Conservation (phyloP, 495 filamentous ascomycete genomes). For the Podospora pseudopauciseta region DNA sequence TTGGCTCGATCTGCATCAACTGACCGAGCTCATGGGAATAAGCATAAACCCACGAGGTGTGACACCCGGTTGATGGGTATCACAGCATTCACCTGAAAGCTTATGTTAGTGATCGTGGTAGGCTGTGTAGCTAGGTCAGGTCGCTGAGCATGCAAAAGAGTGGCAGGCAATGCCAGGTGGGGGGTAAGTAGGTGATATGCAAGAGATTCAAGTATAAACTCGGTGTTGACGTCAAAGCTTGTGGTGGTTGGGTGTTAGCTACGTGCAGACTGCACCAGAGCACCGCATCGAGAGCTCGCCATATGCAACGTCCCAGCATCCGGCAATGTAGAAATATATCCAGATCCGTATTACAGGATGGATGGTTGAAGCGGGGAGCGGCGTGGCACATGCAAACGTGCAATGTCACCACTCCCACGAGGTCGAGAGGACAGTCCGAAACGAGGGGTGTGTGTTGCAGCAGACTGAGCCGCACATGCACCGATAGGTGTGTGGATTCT, state of each 20-base stretch:
- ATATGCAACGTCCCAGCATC: not conserved
- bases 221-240: no score
- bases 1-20: no score
- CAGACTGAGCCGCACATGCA: not conserved
- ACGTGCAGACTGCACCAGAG: not conserved
- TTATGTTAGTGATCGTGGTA: no score
- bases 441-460: not conserved
- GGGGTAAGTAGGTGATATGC: no score
- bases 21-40: no score
- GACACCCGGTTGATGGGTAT: no score
- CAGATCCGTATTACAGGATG: not conserved
- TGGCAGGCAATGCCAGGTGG: not conserved
- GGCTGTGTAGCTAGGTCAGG: no score
- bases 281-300: not conserved
- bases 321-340: not conserved
- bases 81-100: no score
- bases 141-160: no score
- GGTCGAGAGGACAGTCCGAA: not conserved
- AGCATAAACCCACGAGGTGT: no score
- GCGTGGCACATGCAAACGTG: not conserved
- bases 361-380: not conserved
- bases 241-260: not conserved
- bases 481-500: not conserved
- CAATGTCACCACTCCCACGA: not conserved
- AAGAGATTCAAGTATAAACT: no score